Percentiles rank a stretch among this genome's conserved stretches.
Evolutionary conservation across 2,329 filamentous ascomycete species (phyloP).

Genomic region (Cladophialophora immunda): DNA sequence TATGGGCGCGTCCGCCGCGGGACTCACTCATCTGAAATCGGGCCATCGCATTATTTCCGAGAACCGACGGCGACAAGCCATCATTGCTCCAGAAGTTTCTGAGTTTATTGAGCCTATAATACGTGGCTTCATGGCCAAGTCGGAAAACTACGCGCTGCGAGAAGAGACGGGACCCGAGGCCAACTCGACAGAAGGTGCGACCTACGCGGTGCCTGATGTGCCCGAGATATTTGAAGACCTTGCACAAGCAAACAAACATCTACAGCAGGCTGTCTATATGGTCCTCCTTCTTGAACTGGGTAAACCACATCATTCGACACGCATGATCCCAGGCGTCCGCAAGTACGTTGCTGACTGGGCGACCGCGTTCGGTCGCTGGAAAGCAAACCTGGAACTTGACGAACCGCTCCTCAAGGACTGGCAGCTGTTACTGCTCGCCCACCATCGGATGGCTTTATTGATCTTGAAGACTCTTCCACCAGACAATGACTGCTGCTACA

Average conservation of each 20-base stretch:
- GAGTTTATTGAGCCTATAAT: conserved; percentile 33
- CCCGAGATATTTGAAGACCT: conserved; percentile 30
- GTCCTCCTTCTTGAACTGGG: conserved; percentile 31
- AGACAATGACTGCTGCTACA: conserved; percentile 28
- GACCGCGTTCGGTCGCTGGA: conserved; percentile 30
- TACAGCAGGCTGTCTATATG: conserved; percentile 31
- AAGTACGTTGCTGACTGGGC: conserved; percentile 35
- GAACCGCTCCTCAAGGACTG: conserved; percentile 31
- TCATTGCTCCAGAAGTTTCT: conserved; percentile 23
- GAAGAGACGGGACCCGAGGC: conserved; percentile 15
- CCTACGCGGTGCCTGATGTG: conserved; percentile 29
- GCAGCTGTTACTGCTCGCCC: conserved; percentile 31
- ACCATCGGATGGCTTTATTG: conserved; percentile 33
- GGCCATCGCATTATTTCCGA: conserved; percentile 32
- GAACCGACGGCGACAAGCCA: conserved; percentile 22
- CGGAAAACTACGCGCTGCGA: conserved; percentile 26
- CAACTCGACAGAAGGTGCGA: conserved; percentile 14
- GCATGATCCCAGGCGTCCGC: conserved; percentile 30
- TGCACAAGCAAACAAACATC: conserved; percentile 25
- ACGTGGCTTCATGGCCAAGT: conserved; percentile 30
- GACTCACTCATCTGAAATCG: conserved; percentile 30
- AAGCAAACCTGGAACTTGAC: conserved; percentile 23
- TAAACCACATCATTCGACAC: conserved; percentile 22
- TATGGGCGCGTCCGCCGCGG: conserved; percentile 32
- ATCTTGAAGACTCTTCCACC: conserved; percentile 31